Conservation (phyloP, 192 early-diverging fungal species). For the Coemansia asiatica region DNA sequence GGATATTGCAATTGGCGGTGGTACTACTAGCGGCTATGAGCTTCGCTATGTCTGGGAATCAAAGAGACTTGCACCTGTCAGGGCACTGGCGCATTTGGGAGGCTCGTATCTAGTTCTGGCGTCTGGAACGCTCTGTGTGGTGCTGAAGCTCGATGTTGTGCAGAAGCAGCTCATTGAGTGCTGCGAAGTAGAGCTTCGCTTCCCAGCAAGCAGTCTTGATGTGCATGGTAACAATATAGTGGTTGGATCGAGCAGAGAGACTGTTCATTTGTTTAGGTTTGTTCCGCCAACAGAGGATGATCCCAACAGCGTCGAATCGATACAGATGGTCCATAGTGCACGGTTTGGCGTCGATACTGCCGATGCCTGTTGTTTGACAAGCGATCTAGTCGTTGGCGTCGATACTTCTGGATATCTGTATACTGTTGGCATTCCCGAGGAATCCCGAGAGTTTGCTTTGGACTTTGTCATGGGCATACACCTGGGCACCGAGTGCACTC, state of each 20-base stretch:
- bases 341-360: slow-evolving; percentile 32
- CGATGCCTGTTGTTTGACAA: slow-evolving; percentile 34
- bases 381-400: slow-evolving; percentile 26
- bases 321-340: slow-evolving; percentile 27
- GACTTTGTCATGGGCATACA: slow-evolving; percentile 33
- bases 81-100: slow-evolving; percentile 33
- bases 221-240: slow-evolving; percentile 27
- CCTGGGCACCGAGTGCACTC: slow-evolving; percentile 30
- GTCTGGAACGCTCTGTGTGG: slow-evolving; percentile 16
- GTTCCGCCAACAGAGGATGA: slow-evolving; percentile 3
- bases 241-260: slow-evolving; percentile 38
- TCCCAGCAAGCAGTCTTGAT: slow-evolving; percentile 32
- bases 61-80: slow-evolving; percentile 22
- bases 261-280: slow-evolving; percentile 32
- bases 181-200: slow-evolving; percentile 37
- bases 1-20: neutral
- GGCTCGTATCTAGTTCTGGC: slow-evolving; percentile 45
- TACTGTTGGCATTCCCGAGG: slow-evolving; percentile 16
- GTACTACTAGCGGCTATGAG: slow-evolving; percentile 14
- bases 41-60: slow-evolving; percentile 52
- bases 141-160: slow-evolving; percentile 38
- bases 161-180: slow-evolving; percentile 40
- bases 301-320: slow-evolving; percentile 10
- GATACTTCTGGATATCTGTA: slow-evolving; percentile 29
- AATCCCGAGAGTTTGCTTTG: slow-evolving; percentile 35